Evolutionary conservation across 164 flowering plant species (phyloP).

Genomic region (Chimonanthus salicifolius): DNA sequence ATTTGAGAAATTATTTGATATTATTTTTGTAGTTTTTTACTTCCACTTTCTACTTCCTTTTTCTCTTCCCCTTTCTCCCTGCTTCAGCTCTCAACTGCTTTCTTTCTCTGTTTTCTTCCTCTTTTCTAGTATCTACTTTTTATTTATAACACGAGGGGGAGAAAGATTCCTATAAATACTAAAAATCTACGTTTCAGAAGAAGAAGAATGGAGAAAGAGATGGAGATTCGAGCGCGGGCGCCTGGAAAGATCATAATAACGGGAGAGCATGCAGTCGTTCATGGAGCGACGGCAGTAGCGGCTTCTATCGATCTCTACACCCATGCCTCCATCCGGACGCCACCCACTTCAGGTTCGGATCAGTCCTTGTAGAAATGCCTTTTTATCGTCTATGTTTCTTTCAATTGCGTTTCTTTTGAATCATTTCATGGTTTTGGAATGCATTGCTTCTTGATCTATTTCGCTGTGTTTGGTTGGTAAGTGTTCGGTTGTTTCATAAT

Average conservation of each 20-base stretch:
- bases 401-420: neutral
- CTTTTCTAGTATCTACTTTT: neutral
- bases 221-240: constrained; percentile 86
- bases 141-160: too few species aligned
- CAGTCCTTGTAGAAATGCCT: neutral
- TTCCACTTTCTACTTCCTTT: neutral
- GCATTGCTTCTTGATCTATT: neutral
- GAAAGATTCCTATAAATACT: neutral
- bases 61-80: neutral
- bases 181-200: neutral
- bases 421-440: neutral
- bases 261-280: constrained; percentile 97
- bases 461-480: neutral
- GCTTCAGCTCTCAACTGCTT: neutral
- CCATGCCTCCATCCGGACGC: constrained; percentile 43
- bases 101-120: too few species aligned
- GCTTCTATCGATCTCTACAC: constrained; percentile 83
- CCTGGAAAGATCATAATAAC: constrained; percentile 92
- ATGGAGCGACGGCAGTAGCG: constrained; percentile 89
- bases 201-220: constrained; percentile 13
- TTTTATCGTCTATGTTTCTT: neutral
- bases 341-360: constrained; percentile 36
- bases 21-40: neutral
- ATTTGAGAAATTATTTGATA: too few species aligned
- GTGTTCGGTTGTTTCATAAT: too few species aligned